Base-by-base conservation (phyloP, 805 yeast species). In the Lipomyces orientalis region DNA sequence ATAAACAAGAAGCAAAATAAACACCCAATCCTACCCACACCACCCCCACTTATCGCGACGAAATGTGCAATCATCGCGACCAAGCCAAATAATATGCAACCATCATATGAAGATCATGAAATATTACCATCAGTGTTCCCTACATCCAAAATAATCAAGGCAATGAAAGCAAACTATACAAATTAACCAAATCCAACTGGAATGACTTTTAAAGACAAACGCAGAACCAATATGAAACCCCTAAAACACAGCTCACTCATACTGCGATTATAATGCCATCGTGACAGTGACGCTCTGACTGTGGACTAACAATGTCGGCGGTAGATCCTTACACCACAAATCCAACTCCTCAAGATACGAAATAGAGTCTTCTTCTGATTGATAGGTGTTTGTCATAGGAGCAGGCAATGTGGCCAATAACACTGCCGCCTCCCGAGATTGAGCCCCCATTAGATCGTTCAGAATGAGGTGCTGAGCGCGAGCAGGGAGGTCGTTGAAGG, bases 251-350 rank as follows among this genome's bases (percentile, higher is more conserved):
- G n/a, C n/a, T n/a, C 49, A 43, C 5, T 5, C n/a, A 16, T 43
- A 43, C 43, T 37, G 16, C 19, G 37, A 22, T 56, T 80, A 93
- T 69, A 94, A 81, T 43, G 97, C 95, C 5, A 98, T 93, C 0
- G 99, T 94, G 1, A 94, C 99, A 0, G 99, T 95, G 83, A 95
- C 93, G 0, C 97, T 90, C 80, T 92, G 97, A 0, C 98, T 91
- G 75, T 95, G 94, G 64, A 95, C 84, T 69, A 95, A 78, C 76
- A 95, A 76, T 0, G 87, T 84, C 0, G 98, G 97, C 0, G 97
- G 97, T 52, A 95, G 79, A 4, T 86, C 91, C 56, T 87, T 86
- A 65, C 94, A 83, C 95, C 97, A 91, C 5, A 90, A 78, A 58
- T 93, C 90, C 61, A 94, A 81, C 72, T 89, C 88, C 65, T 87